A percentile compares a stretch with the other conserved stretches of the same genome.
Conservation (phyloP, 805 yeast species). For the Groenewaldozyma salmanticensis region DNA sequence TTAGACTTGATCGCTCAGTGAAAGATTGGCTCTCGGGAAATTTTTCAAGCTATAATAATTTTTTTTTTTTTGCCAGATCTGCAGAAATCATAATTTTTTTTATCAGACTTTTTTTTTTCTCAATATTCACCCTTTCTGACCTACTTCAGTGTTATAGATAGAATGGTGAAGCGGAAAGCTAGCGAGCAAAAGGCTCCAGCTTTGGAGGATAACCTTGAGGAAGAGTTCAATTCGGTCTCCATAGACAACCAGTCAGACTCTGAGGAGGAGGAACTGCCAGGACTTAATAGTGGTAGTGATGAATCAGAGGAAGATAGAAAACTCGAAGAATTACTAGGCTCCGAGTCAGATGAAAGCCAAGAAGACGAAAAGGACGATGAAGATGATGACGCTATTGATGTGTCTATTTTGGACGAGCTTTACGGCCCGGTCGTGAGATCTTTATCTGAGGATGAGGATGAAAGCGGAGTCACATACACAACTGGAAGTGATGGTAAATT, state of each 20-base stretch:
- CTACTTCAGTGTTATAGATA: too few species aligned
- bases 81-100: too few species aligned
- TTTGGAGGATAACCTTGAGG: slow-evolving; percentile 13
- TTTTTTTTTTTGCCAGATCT: too few species aligned
- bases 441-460: slow-evolving; percentile 22
- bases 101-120: too few species aligned
- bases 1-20: too few species aligned
- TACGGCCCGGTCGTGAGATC: slow-evolving; percentile 48
- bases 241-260: too few species aligned
- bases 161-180: not conserved
- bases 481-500: slow-evolving; percentile 59
- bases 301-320: slow-evolving; percentile 21
- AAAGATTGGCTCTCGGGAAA: too few species aligned
- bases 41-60: too few species aligned
- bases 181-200: slow-evolving; percentile 11
- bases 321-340: slow-evolving; percentile 18
- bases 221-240: slow-evolving; percentile 15
- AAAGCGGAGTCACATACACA: slow-evolving; percentile 27
- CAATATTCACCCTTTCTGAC: too few species aligned
- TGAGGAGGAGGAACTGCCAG: too few species aligned
- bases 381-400: slow-evolving; percentile 26
- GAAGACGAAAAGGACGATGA: slow-evolving; percentile 17
- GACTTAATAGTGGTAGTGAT: too few species aligned
- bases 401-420: slow-evolving; percentile 39
- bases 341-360: slow-evolving; percentile 17